Conservation (phyloP, 345 rosid genomes). For the Citrus medica region DNA sequence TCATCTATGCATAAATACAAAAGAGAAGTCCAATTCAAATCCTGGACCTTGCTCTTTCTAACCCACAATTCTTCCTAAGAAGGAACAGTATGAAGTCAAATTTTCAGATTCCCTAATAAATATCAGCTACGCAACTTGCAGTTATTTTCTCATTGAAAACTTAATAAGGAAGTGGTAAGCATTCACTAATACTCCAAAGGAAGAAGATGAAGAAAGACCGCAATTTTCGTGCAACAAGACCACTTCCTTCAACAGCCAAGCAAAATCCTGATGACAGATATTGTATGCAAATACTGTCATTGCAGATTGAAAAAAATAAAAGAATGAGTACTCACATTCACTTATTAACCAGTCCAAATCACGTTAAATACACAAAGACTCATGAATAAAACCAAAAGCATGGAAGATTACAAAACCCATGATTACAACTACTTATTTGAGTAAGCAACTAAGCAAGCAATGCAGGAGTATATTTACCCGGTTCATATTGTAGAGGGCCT, state of each 20-base stretch:
- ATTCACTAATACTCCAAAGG: not conserved
- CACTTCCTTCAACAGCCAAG: not conserved
- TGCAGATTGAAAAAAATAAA: not conserved
- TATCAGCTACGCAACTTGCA: not conserved
- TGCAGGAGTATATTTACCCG: conserved; percentile 38
- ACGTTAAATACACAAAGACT: not conserved
- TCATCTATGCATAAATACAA: not conserved
- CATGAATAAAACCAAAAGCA: not conserved
- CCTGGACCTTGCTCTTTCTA: not conserved
- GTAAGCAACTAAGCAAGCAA: conserved; percentile 1
- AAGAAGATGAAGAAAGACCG: not conserved
- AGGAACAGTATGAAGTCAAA: not conserved
- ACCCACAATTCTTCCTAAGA: not conserved
- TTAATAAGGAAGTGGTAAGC: not conserved
- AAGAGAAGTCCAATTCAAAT: not conserved
- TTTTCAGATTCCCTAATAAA: not conserved
- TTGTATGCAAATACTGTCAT: not conserved
- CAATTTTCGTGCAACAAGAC: not conserved
- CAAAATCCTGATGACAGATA: not conserved
- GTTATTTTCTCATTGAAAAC: not conserved
- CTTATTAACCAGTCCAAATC: not conserved
- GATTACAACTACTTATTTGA: not conserved
- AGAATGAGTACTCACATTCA: not conserved
- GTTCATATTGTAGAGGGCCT: conserved; percentile 85
- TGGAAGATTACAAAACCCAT: not conserved